Conservation (phyloP, 2,329 filamentous ascomycete genomes). For the Geosmithia morbida region DNA sequence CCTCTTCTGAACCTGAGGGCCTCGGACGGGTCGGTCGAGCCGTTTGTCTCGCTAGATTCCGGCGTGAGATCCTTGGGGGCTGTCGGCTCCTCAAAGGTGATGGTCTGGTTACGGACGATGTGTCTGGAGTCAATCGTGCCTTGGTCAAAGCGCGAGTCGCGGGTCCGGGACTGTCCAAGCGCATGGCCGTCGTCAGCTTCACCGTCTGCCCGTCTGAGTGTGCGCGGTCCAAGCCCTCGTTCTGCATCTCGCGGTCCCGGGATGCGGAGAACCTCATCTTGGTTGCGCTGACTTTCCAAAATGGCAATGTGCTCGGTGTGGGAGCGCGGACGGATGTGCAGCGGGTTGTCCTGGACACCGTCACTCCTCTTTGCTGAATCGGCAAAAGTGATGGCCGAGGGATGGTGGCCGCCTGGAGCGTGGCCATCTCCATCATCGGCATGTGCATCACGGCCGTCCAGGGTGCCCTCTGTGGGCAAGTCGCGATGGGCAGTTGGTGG, state of each 20-base stretch:
- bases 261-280: constrained; percentile 68
- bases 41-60: constrained; percentile 7
- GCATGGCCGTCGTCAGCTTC: constrained; percentile 17
- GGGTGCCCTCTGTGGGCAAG: no score
- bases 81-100: constrained; percentile 53
- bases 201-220: constrained; percentile 25
- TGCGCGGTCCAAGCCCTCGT: constrained; percentile 55
- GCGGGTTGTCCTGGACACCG: constrained; percentile 30
- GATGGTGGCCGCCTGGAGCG: neutral
- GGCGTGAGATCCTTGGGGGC: neutral
- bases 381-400: constrained; percentile 45
- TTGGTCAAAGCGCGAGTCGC: constrained; percentile 11
- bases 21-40: constrained; percentile 22
- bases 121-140: constrained; percentile 7
- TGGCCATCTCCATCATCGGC: neutral
- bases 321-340: constrained; percentile 12
- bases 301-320: constrained; percentile 80
- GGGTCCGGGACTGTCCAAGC: constrained; percentile 9
- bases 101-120: constrained; percentile 34
- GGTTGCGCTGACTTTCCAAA: constrained; percentile 68
- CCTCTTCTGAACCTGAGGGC: constrained; percentile 26
- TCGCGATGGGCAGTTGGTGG: neutral
- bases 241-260: constrained; percentile 87
- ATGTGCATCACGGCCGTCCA: no score
- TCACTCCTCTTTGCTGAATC: constrained; percentile 49